Evolutionary conservation across 108 stramenopile genomes (phyloP), one percentile per base, ranked within the genome.

Genomic region (Bacterosira constricta): DNA sequence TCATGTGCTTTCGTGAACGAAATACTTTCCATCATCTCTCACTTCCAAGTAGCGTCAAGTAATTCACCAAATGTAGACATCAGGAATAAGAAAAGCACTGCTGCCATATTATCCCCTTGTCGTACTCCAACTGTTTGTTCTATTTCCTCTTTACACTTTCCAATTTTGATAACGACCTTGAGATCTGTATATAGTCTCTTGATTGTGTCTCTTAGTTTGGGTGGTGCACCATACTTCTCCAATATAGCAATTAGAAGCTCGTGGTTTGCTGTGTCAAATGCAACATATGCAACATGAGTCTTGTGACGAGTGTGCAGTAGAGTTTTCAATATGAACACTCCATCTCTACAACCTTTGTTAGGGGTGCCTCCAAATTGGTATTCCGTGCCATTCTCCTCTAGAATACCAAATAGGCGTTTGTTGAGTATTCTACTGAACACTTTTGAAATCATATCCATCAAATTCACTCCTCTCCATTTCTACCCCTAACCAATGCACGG

Each of bases 211-310:
- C 15, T 18, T 18, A 54, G 41, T 15, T 54, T 5, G 3, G 55
- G 57, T 23, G 63, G 63, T 3, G 46, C 52, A 0, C 72, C 63
- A 45, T 65, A 73, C 18, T 25, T 61, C 27, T 42, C 63, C 2
- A 73, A 30, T 0, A 73, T 20, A 1, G 53, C 15, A 10, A 44
- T 13, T 2, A 64, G 35, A 0, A 73, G 45, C 6, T 4, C 51
- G 30, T 60, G 72, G 37, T 65, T 53, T 15, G 36, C 49, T 21
- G 72, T 60, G 52, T 73, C 72, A 27, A 37, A 64, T n/a, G 72
- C 72, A 11, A 53, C 51, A 39, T 65, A 73, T 3, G 25, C 46
- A n/a, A 61, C 45, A 20, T 29, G 47, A 5, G 46, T 20, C 13
- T 50, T 17, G n/a, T 4, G 50, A 6, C 18, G 44, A 2, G 51